Percentiles rank a stretch among this genome's conserved stretches.
These are phyloP conservation scores for Peronospora farinosa DNA, from an alignment of 352 stramenopile species.

Conservation along the genomic window DNA sequence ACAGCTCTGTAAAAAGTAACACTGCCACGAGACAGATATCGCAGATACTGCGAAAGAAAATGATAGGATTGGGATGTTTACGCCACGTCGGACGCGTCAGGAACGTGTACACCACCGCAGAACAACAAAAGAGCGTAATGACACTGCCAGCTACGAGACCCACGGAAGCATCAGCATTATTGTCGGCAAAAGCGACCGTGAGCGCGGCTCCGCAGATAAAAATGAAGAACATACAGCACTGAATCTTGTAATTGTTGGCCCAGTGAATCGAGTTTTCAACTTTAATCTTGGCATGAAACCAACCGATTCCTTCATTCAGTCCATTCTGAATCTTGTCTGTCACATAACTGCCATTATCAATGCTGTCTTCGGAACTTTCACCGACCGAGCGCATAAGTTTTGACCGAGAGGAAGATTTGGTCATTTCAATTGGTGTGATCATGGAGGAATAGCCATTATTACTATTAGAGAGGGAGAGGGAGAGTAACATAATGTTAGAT, in stretches of 20 bases:
- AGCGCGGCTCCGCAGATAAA: conserved; percentile 49
- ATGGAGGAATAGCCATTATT: conserved; percentile 47
- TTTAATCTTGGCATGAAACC: conserved; percentile 85
- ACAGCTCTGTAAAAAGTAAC: conserved; percentile 70
- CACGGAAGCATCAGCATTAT: conserved; percentile 49
- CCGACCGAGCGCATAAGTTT: conserved; percentile 44
- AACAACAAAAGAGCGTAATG: conserved; percentile 72
- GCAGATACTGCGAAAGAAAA: conserved; percentile 81
- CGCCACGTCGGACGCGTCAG: conserved; percentile 67
- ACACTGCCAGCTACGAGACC: conserved; percentile 67
- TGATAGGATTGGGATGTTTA: conserved; percentile 85
- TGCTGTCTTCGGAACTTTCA: conserved; percentile 72
- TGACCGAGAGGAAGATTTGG: conserved; percentile 24
- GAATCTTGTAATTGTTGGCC: conserved; percentile 87
- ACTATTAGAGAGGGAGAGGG: neutral
- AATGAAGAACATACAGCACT: conserved; percentile 68
- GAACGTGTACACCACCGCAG: conserved; percentile 75
- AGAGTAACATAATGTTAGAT: neutral
- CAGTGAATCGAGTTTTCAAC: conserved; percentile 80
- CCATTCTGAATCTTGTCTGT: conserved; percentile 52
- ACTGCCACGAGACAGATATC: conserved; percentile 77
- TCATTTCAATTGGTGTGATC: conserved; percentile 47
- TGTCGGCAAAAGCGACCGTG: conserved; percentile 58
- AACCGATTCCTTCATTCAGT: conserved; percentile 57
- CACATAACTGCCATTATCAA: conserved; percentile 61